Base-by-base conservation (phyloP, 192 early-diverging fungal genomes). In the Dissophora ornata region DNA sequence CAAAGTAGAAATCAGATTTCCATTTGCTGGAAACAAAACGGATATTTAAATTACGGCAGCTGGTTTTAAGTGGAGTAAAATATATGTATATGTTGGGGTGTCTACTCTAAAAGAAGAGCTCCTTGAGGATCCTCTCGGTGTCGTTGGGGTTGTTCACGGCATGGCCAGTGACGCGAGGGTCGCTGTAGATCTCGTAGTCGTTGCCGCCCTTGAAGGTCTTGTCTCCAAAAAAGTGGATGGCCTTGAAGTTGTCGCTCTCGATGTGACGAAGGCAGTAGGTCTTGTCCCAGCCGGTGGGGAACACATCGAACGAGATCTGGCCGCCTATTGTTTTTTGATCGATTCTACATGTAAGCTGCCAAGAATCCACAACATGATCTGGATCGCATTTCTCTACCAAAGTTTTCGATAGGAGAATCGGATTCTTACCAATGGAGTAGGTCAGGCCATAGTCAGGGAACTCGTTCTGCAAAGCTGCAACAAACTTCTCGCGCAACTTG, bases 281-380 rank as follows among this genome's bases (percentile, higher is more conserved):
- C 89, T 99, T 99, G 83, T 99, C 97, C 97, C 97, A 99, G 38
- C 97, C 97, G 53, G 88, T 89, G 46, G 97, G 97, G 87, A 99
- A 97, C 12, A 99, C 95, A 79, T 99, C 97, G 62, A 99, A 97
- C 9, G 96, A 98, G 79, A 99, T 99, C 83, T 99, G 96, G 9
- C 97, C 96, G 48, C 94, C 90, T 85, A 56, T 45, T 12, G 44
- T n/a, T 18, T 45, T 45, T 45, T 9, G 44, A 12, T 45, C 10
- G 9, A n/a, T 18, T n/a, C 12, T 45, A 38, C 12, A 38, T 38
- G 36, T 12, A n/a, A n/a, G n/a, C n/a, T n/a, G n/a, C n/a, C n/a
- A n/a, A n/a, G n/a, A n/a, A n/a, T n/a, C n/a, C n/a, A n/a, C n/a
- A n/a, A n/a, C n/a, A n/a, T n/a, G n/a, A n/a, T n/a, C n/a, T n/a